Evolutionary conservation across 2,329 filamentous ascomycete species (phyloP).

Genomic region (Neonectria faginata): DNA sequence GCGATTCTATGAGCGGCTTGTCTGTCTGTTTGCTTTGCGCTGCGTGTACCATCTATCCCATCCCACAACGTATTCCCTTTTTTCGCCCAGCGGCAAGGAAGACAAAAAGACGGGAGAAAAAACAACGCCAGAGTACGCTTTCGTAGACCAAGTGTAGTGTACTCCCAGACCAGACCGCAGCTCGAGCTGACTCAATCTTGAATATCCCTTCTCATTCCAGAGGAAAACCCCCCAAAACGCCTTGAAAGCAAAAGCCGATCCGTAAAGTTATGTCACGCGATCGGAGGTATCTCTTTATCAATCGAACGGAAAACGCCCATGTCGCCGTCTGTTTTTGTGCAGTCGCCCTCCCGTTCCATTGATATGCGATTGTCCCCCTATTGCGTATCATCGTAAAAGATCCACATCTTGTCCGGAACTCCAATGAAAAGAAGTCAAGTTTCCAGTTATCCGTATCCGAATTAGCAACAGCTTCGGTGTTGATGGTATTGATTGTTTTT

Average conservation of each 20-base stretch:
- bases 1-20: slow-evolving; percentile 33
- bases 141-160: slow-evolving; percentile 20
- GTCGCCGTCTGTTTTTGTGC: slow-evolving; percentile 37
- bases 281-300: slow-evolving; percentile 47
- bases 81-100: slow-evolving; percentile 16
- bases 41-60: slow-evolving; percentile 30
- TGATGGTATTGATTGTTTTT: slow-evolving; percentile 7
- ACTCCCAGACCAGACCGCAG: slow-evolving; percentile 37
- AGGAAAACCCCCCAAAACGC: slow-evolving; percentile 19
- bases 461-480: slow-evolving; percentile 23
- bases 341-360: slow-evolving; percentile 45
- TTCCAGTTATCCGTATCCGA: slow-evolving; percentile 15
- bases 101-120: slow-evolving; percentile 23
- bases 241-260: slow-evolving; percentile 34
- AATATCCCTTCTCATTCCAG: slow-evolving; percentile 21
- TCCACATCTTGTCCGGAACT: slow-evolving; percentile 38
- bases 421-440: slow-evolving; percentile 32
- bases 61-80: slow-evolving; percentile 27
- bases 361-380: slow-evolving; percentile 42
- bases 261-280: slow-evolving; percentile 37
- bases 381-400: slow-evolving; percentile 41
- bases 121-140: slow-evolving; percentile 30
- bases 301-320: slow-evolving; percentile 47
- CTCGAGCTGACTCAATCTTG: slow-evolving; percentile 30
- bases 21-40: slow-evolving; percentile 35